phyloP scores from a whole-genome alignment of 2,329 filamentous ascomycete species.

The Phoma herbarum region DNA sequence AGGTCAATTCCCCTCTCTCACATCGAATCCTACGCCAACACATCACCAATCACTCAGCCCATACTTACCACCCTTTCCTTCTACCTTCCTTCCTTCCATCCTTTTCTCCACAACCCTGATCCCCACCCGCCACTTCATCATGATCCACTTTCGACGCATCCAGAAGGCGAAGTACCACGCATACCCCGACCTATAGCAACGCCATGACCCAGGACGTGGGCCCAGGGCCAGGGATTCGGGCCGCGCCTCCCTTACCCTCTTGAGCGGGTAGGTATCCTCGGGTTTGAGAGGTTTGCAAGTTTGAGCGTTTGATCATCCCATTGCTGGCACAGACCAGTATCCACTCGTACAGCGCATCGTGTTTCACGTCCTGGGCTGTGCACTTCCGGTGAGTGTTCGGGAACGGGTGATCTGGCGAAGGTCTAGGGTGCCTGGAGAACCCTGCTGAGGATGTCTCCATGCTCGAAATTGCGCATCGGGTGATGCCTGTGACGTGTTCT shows the following conservation, averaged over 20 bases:
- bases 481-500: not conserved
- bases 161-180: not conserved
- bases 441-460: too few relatives aligned
- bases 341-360: not conserved
- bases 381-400: conserved; percentile 13
- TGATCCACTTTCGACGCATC: not conserved
- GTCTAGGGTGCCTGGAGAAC: not conserved
- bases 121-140: conserved; percentile 9
- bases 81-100: not conserved
- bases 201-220: not conserved
- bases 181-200: not conserved
- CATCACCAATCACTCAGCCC: not conserved
- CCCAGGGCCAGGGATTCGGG: conserved; percentile 3
- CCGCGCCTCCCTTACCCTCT: conserved; percentile 1
- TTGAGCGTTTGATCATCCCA: not conserved
- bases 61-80: not conserved
- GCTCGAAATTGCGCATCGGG: not conserved
- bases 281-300: too few relatives aligned
- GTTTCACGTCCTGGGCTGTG: not conserved
- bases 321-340: not conserved
- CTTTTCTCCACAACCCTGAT: not conserved
- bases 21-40: not conserved
- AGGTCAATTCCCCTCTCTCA: not conserved
- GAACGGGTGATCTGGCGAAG: not conserved
- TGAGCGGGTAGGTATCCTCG: not conserved